A percentile compares a stretch with the other conserved stretches of the same genome.
Evolutionary conservation across 805 yeast genomes (phyloP).

Genomic region (Lipomyces kockii): DNA sequence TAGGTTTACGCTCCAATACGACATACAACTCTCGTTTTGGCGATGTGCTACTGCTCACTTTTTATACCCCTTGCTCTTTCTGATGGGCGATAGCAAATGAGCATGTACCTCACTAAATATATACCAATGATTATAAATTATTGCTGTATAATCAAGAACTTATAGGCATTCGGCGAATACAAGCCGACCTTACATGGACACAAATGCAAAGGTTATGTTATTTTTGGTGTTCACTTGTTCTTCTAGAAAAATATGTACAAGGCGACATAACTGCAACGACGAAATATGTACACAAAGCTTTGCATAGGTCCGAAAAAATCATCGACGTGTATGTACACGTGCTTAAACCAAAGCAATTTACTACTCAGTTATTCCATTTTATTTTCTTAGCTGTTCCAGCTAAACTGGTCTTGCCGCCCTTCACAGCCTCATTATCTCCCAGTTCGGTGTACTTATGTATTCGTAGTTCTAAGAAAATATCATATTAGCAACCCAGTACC

Average conservation of each 20-base stretch:
- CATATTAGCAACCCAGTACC: constrained; percentile 8
- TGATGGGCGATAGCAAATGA: too few relatives aligned
- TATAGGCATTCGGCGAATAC: too few relatives aligned
- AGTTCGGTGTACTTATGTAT: constrained; percentile 83
- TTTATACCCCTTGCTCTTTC: too few relatives aligned
- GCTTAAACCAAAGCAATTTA: neutral
- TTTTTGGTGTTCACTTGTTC: neutral
- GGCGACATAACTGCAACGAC: neutral
- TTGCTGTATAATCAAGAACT: too few relatives aligned
- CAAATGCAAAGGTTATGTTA: too few relatives aligned
- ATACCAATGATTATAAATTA: too few relatives aligned
- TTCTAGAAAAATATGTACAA: neutral
- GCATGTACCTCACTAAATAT: too few relatives aligned
- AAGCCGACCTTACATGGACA: too few relatives aligned
- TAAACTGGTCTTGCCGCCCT: constrained; percentile 41
- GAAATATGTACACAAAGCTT: neutral
- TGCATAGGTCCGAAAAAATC: neutral
- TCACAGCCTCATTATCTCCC: constrained; percentile 86
- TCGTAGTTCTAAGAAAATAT: constrained; percentile 51
- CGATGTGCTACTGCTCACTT: too few relatives aligned
- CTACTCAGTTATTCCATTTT: constrained; percentile 14
- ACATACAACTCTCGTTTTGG: too few relatives aligned
- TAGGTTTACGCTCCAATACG: too few relatives aligned
- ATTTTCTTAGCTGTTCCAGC: constrained; percentile 28
- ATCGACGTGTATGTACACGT: neutral